Evolutionary conservation across 768 basidiomycete genomes (phyloP), one percentile per base, ranked within the genome.

Genomic region (Lactarius evosmus): DNA sequence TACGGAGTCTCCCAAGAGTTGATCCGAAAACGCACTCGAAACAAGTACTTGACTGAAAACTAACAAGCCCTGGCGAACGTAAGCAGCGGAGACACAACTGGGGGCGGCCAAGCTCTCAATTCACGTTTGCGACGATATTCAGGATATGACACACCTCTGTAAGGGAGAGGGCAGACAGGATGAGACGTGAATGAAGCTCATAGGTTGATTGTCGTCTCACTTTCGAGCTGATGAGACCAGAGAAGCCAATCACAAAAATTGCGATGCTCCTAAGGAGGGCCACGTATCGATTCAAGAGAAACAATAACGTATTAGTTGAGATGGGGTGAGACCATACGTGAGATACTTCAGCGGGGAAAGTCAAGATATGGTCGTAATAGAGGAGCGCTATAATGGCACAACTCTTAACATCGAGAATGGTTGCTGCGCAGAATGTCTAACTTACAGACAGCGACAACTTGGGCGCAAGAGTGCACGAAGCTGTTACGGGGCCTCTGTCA

Each of bases 231-330:
- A 58, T 40, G 33, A 70, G 66, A 4, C 50, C 25, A 22, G 67
- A 52, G 46, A 73, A 73, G 57, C 68, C 66, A 33, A 67, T 62
- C 11, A 66, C 46, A 32, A 65, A 59, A 9, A 71, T 65, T 11
- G 55, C 64, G 30, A 72, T 70, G 50, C 73, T 70, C 34, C 77
- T 78, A 49, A 80, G 70, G 55, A 81, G 74, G 2, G 79, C 75
- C 33, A 80, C 66, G 60, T 85, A 85, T 6, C 83, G 79, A 64
- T 82, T 82, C 36, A 80, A 53, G 55, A 81, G 78, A 70, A 84
- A 84, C 68, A 78, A 75, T 34, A 76, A 75, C 2, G 79, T 74
- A 58, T 79, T 78, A 9, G 66, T 56, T 1, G 71, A 74, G 58
- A 76, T 77, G 1, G 76, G 76, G 51, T 75, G 73, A 58, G 71